Evolutionary conservation across 345 rosid genomes (phyloP).

Genomic region (Aquilaria yunnanensis): DNA sequence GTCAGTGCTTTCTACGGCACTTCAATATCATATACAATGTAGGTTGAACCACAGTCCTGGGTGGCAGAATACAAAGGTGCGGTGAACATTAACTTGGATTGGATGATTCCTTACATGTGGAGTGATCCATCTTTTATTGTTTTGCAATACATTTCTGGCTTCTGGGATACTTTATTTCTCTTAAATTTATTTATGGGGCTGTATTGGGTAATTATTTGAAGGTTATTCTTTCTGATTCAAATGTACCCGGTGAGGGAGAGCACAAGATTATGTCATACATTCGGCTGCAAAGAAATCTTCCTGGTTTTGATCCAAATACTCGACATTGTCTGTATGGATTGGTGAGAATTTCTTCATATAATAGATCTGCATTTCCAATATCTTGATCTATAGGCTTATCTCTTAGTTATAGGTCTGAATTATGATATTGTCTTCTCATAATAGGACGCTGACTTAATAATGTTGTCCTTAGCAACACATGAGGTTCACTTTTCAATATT

Average conservation of each 20-base stretch:
- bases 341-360: constrained; percentile 39
- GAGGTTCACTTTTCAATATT: constrained; percentile 97
- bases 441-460: constrained; percentile 98
- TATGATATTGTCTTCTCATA: constrained; percentile 10
- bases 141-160: constrained; percentile 28
- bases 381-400: constrained; percentile 1
- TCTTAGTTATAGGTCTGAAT: background rate
- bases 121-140: constrained; percentile 44
- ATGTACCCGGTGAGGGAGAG: constrained; percentile 98
- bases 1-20: constrained; percentile 84
- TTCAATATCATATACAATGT: constrained; percentile 81
- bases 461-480: constrained; percentile 94
- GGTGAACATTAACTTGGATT: constrained; percentile 26
- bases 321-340: constrained; percentile 88
- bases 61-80: constrained; percentile 82
- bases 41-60: constrained; percentile 82
- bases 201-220: constrained; percentile 63
- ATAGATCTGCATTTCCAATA: background rate
- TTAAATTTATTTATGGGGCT: constrained; percentile 54
- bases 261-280: constrained; percentile 97
- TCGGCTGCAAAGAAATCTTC: constrained; percentile 72
- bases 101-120: constrained; percentile 45
- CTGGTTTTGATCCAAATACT: constrained; percentile 93
- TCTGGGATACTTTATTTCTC: constrained; percentile 48
- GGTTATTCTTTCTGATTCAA: constrained; percentile 98